Base-by-base conservation (phyloP, 768 basidiomycete genomes). In the Russula sp. region DNA sequence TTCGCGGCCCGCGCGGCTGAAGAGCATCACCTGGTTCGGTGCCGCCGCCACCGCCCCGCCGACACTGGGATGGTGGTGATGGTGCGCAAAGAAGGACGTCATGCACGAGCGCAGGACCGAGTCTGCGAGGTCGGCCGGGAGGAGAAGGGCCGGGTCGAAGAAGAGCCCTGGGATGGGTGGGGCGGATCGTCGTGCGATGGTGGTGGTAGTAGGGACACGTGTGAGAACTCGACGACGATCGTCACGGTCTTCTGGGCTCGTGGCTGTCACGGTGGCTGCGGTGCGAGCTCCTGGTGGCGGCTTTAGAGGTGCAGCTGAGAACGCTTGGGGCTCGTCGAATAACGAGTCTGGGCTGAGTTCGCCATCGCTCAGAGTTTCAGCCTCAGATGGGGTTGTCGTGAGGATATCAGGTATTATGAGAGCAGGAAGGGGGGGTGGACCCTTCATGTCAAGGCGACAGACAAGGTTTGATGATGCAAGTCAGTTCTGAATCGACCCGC, bases 1-100 rank as follows among this genome's bases (percentile, higher is more conserved):
- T 3, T 60, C 57, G 42, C 18, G 42, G 3, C 59, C 48, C 2
- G 74, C 71, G 44, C 86, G 81, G 49, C 85, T 85, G 70, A 96
- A 96, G 18, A 96, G 80, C 93, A 95, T 94, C 57, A 88, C 82
- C 73, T 95, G 93, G 70, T 96, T 91, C 52, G 83, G 77, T 48
- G n/a, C n/a, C n/a, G n/a, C n/a, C n/a, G n/a, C n/a, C n/a, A n/a
- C n/a, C n/a, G 22, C 35, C 8, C 42, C 20, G 20, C 45, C 75
- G 66, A 31, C 27, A 6, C 27, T 27, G 27, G 27, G 27, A 3
- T 27, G 27, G 2, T 27, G 27, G 2, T 27, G 27, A 3, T 27
- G 27, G 3, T 27, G 27, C 27, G 27, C 27, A 27, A 88, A 89
- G 71, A 87, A 89, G 9, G 77, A 78, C 2, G 73, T 69, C 72